A percentile compares a stretch with the other conserved stretches of the same genome.
These are phyloP conservation scores for Cyberlindnera xylosilytica DNA, from an alignment of 805 yeast species.

Conservation along the genomic window DNA sequence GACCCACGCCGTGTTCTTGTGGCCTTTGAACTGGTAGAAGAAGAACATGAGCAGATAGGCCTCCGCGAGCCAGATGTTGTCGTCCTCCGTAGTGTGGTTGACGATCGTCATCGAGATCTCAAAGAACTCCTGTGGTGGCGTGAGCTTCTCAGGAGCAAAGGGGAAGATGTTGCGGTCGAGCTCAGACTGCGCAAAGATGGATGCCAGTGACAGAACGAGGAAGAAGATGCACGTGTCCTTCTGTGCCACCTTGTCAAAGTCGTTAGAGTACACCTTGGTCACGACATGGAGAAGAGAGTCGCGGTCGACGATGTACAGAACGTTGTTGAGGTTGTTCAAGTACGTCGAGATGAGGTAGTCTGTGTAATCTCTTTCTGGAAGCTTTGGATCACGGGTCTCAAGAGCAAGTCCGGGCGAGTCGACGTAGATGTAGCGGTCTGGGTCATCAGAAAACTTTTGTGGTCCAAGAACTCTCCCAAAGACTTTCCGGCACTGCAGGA, in stretches of 20 bases:
- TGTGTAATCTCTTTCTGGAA: constrained; percentile 32
- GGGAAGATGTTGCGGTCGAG: constrained; percentile 26
- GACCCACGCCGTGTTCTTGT: constrained; percentile 42
- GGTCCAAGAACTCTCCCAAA: constrained; percentile 32
- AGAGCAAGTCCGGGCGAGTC: constrained; percentile 27
- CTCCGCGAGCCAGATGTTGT: constrained; percentile 40
- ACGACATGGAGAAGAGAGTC: constrained; percentile 30
- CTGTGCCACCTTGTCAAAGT: constrained; percentile 28
- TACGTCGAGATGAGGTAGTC: constrained; percentile 32
- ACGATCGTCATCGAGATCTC: constrained; percentile 34
- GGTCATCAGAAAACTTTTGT: constrained; percentile 37
- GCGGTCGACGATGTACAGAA: constrained; percentile 38
- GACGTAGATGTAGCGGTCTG: constrained; percentile 33
- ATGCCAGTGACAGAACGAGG: constrained; percentile 39
- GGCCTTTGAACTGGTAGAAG: constrained; percentile 39
- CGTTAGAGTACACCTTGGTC: constrained; percentile 29
- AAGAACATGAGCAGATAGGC: constrained; percentile 38
- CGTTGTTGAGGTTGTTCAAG: constrained; percentile 37
- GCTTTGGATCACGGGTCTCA: constrained; percentile 19
- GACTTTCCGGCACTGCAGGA: constrained; percentile 38
- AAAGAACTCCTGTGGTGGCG: constrained; percentile 33
- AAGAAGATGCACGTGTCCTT: constrained; percentile 34
- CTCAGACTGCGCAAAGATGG: constrained; percentile 35
- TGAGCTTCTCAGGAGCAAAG: constrained; percentile 20
- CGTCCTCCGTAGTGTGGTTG: constrained; percentile 35